A percentile compares a stretch with the other conserved stretches of the same genome.
phyloP scores from a whole-genome alignment of 2,329 filamentous ascomycete species.

The Allantophomopsis cytisporea region DNA sequence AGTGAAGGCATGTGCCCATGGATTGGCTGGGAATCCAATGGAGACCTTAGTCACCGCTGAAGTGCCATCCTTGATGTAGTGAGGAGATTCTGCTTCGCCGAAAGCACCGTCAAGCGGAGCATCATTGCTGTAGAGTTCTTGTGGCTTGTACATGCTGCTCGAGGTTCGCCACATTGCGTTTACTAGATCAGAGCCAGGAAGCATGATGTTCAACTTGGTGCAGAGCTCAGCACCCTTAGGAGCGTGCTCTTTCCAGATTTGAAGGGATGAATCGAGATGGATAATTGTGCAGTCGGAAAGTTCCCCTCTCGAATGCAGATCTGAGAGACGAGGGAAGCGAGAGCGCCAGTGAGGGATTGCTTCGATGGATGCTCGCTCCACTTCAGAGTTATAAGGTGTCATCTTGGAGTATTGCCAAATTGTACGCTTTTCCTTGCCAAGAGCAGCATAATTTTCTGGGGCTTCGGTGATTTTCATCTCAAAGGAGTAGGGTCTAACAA shows the following conservation, averaged over 20 bases:
- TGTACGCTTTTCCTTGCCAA: slow-evolving; percentile 8
- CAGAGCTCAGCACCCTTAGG: slow-evolving; percentile 45
- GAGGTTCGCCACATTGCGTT: slow-evolving; percentile 46
- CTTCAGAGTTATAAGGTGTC: slow-evolving; percentile 3
- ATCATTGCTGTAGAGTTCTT: slow-evolving; percentile 31
- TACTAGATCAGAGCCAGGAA: slow-evolving; percentile 37
- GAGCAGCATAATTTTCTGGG: not conserved
- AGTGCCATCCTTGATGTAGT: slow-evolving; percentile 10
- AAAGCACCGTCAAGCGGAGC: slow-evolving; percentile 19
- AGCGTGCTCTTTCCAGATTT: slow-evolving; percentile 42
- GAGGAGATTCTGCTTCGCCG: slow-evolving; percentile 11
- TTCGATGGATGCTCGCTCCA: slow-evolving; percentile 26
- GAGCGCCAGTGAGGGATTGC: slow-evolving; percentile 42
- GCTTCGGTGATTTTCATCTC: not conserved
- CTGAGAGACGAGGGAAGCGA: slow-evolving; percentile 40
- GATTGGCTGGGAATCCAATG: slow-evolving; percentile 14
- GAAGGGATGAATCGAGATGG: slow-evolving; percentile 47
- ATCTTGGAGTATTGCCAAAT: slow-evolving; percentile 11
- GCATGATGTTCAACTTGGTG: slow-evolving; percentile 42
- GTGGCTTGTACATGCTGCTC: slow-evolving; percentile 41
- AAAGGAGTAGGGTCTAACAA: not conserved
- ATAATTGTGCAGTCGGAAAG: slow-evolving; percentile 43
- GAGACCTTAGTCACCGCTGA: slow-evolving; percentile 4
- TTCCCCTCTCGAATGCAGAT: slow-evolving; percentile 32
- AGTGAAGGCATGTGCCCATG: slow-evolving; percentile 17